These are phyloP conservation scores for Epichloe baconii DNA, from an alignment of 2,329 filamentous ascomycete species.

Conservation along the genomic window DNA sequence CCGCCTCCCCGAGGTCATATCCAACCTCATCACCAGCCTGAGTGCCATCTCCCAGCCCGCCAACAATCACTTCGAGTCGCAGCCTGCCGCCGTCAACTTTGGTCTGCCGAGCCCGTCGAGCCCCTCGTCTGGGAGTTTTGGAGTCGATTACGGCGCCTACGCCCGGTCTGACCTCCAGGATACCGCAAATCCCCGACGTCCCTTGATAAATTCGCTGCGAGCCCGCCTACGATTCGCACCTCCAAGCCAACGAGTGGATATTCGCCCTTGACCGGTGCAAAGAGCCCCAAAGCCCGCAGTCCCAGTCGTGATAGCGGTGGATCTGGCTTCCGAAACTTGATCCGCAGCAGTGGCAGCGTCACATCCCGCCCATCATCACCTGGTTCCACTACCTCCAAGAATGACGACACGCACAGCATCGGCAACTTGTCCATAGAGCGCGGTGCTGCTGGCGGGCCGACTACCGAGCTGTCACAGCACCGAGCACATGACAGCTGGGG, in stretches of 20 bases:
- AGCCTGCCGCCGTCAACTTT: slow-evolving; percentile 28
- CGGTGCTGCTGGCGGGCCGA: slow-evolving; percentile 25
- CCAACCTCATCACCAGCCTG: slow-evolving; percentile 55
- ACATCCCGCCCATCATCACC: slow-evolving; percentile 45
- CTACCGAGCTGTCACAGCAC: slow-evolving; percentile 36
- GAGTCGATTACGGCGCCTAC: slow-evolving; percentile 61
- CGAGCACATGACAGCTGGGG: slow-evolving; percentile 51
- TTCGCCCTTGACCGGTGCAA: slow-evolving; percentile 55
- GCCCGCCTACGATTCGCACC: slow-evolving; percentile 64
- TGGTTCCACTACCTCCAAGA: slow-evolving; percentile 39
- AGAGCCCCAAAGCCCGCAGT: slow-evolving; percentile 34
- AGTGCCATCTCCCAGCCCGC: slow-evolving; percentile 56
- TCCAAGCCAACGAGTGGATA: slow-evolving; percentile 68
- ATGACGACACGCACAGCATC: slow-evolving; percentile 48
- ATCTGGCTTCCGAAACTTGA: slow-evolving; percentile 45
- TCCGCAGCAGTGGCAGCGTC: slow-evolving; percentile 34
- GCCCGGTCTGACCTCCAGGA: slow-evolving; percentile 37
- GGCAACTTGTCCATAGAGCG: slow-evolving; percentile 53
- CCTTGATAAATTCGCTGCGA: slow-evolving; percentile 47
- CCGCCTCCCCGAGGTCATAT: slow-evolving; percentile 58
- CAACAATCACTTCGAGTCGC: slow-evolving; percentile 54
- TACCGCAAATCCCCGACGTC: slow-evolving; percentile 32
- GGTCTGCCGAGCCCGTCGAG: slow-evolving; percentile 26
- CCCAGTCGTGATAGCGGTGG: slow-evolving; percentile 32
- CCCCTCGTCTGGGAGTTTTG: slow-evolving; percentile 41